Base-by-base conservation (phyloP, 2,329 filamentous ascomycete species). In the Fusarium stilboides region DNA sequence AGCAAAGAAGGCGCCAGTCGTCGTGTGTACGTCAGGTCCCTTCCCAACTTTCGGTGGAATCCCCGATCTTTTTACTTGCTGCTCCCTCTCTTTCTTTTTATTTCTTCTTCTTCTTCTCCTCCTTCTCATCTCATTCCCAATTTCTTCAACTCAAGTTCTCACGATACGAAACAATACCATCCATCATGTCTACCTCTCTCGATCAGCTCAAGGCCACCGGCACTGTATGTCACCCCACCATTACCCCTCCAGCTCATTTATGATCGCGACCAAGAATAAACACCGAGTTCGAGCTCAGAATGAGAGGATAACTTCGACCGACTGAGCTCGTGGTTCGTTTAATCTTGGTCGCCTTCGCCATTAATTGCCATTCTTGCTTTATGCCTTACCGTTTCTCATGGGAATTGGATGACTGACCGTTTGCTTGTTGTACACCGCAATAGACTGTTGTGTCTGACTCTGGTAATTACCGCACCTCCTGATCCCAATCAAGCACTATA, bases 361-460 rank as follows among this genome's bases (percentile, higher is more conserved):
- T 26, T n/a, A 26, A 46, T 22, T 56, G 17, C 13, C 50, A 34
- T 45, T 58, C 52, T 33, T 26, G 9, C 51, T 33, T 24, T 6
- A n/a, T 43, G 34, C 22, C 20, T 54, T 22, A 24, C 36, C n/a
- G 28, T 39, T 54, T 45, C 50, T 52, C 39, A 33, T 44, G 42
- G 49, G 49, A 40, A 63, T 52, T 43, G 50, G 40, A 46, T 67
- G 39, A 64, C 76, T 77, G 68, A 77, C 71, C 55, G 45, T 57
- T 60, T 66, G 57, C 49, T 69, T 61, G 51, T 56, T 62, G 55
- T 56, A 39, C 58, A 40, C 55, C 50, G 19, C 53, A 59, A 74
- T 79, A 96, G 94, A 92, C 93, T 72, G 96, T 98, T 80, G 96
- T 98, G 83, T 95, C 92, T 83, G 96, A 98, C 87, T 97, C 95